phyloP scores from a whole-genome alignment of 139 green algal species.

The Chlorella ohadii region DNA sequence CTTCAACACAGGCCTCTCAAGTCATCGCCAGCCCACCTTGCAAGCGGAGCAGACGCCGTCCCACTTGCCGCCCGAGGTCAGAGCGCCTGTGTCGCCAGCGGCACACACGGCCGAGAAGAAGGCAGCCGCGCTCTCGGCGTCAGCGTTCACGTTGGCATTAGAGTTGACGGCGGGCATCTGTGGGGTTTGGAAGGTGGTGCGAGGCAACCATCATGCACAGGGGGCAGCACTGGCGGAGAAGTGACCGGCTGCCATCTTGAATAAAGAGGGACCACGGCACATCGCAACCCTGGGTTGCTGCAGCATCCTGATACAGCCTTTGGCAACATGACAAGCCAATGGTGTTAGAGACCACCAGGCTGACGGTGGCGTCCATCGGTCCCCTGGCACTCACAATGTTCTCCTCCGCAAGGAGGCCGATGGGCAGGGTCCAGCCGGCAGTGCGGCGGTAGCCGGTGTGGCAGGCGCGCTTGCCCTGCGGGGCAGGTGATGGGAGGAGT shows the following conservation, averaged over 20 bases:
- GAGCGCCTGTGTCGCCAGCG: background rate
- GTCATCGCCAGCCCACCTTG: slow-evolving; percentile 12
- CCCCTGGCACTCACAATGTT: background rate
- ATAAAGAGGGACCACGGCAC: no score
- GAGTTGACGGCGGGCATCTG: slow-evolving; percentile 18
- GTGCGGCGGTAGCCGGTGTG: slow-evolving; percentile 59
- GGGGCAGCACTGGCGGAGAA: no score
- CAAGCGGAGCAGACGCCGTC: slow-evolving; percentile 37
- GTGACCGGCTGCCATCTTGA: no score
- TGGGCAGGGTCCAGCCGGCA: slow-evolving; percentile 42
- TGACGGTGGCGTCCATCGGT: no score
- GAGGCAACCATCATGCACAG: no score
- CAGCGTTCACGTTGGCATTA: background rate
- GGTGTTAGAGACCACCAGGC: no score
- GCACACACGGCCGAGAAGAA: slow-evolving; percentile 42
- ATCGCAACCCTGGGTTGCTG: no score
- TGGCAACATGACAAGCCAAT: no score
- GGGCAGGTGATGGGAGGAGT: background rate
- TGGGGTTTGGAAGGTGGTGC: background rate
- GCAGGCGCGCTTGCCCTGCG: slow-evolving; percentile 46
- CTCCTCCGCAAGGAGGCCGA: slow-evolving; percentile 29
- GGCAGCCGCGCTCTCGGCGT: slow-evolving; percentile 31
- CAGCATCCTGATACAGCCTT: no score
- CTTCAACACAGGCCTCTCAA: no score
- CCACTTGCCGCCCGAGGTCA: slow-evolving; percentile 14